Evolutionary conservation across 768 basidiomycete genomes (phyloP).

Genomic region (Tylopilus felleus): DNA sequence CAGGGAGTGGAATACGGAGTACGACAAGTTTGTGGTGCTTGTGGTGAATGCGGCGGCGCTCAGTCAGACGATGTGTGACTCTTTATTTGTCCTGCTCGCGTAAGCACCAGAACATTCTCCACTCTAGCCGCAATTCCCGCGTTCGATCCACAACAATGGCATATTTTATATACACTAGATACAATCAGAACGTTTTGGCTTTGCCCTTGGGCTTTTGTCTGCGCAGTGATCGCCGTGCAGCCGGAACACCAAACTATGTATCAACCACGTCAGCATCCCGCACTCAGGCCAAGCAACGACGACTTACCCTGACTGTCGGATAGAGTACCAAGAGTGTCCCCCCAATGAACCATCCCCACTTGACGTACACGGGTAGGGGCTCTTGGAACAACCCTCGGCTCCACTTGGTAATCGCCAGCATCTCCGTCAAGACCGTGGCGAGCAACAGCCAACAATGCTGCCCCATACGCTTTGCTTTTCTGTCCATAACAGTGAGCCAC

Average conservation of each 20-base stretch:
- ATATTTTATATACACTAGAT: neutral
- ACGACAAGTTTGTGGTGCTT: neutral
- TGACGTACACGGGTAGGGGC: conserved; percentile 60
- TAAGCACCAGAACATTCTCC: conserved; percentile 34
- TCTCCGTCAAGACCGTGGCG: conserved; percentile 80
- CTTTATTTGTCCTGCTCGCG: conserved; percentile 23
- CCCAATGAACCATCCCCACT: conserved; percentile 65
- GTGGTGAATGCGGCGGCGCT: neutral
- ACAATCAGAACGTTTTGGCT: conserved; percentile 30
- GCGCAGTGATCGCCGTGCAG: conserved; percentile 49
- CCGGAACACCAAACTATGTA: conserved; percentile 72
- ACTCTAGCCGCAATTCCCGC: neutral
- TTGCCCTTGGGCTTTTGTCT: conserved; percentile 32
- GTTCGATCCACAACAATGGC: conserved; percentile 15
- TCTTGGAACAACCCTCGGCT: conserved; percentile 64
- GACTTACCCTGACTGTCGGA: conserved; percentile 61
- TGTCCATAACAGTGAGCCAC: conserved; percentile 29
- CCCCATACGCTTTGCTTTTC: conserved; percentile 84
- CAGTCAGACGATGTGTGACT: conserved; percentile 14
- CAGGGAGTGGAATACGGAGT: conserved; percentile 9
- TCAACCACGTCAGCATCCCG: conserved; percentile 10
- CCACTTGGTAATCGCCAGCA: conserved; percentile 82
- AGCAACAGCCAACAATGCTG: conserved; percentile 85
- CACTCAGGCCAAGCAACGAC: neutral
- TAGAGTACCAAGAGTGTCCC: conserved; percentile 61